Conservation (phyloP, 495 filamentous ascomycete species). For the Penicillium roqueforti region DNA sequence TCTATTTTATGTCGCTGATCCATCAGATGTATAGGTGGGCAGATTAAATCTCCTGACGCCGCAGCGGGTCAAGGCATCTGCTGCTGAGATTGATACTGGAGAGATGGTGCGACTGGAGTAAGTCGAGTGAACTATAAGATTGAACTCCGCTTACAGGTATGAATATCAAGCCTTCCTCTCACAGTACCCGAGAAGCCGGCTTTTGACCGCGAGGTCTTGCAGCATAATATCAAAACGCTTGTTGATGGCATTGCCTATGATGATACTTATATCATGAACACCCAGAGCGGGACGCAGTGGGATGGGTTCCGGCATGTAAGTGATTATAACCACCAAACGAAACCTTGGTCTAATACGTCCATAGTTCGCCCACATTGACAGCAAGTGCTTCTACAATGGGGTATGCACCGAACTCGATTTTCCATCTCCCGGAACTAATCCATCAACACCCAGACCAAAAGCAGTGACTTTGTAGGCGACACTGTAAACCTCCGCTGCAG, state of each 20-base stretch:
- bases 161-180: constrained; percentile 47
- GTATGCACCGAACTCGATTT: constrained; percentile 12
- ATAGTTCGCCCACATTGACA: constrained; percentile 41
- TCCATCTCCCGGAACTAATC: not conserved
- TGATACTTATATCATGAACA: constrained; percentile 64
- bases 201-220: constrained; percentile 49
- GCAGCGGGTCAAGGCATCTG: constrained; percentile 46
- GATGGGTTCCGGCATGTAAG: constrained; percentile 64
- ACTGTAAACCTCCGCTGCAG: constrained; percentile 45
- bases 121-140: not conserved
- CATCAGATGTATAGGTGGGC: constrained; percentile 34
- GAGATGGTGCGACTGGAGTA: constrained; percentile 50
- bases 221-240: constrained; percentile 49
- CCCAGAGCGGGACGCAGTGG: constrained; percentile 71
- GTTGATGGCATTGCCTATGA: constrained; percentile 46
- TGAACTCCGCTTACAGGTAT: not conserved
- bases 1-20: not conserved
- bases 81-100: constrained; percentile 49
- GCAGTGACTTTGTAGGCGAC: constrained; percentile 45
- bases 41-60: constrained; percentile 58
- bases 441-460: constrained; percentile 28
- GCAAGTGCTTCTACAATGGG: constrained; percentile 50
- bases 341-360: not conserved
- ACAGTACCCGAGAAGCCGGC: constrained; percentile 47
- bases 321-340: not conserved